Evolutionary conservation across 1,139 yeast genomes (phyloP), one percentile per base, ranked within the genome.

Genomic region (Candida sp.): DNA sequence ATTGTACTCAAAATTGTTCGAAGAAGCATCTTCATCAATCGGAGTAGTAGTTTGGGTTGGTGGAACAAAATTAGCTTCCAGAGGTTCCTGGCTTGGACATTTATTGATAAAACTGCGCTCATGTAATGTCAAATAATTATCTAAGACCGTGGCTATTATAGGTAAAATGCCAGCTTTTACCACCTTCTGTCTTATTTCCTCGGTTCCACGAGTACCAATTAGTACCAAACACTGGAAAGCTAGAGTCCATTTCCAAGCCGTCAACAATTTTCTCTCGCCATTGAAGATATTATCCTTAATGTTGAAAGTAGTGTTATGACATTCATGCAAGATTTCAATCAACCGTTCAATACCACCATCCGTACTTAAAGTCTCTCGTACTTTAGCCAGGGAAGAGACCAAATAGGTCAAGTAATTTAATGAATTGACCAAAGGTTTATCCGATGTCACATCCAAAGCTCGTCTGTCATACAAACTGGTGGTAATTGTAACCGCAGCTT

Each of bases 221-320:
- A 90, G 76, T 1, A 91, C 96, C 47, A 93, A 68, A 58, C 97
- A 90, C 65, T 93, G 98, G 58, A 93, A 83, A 0, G 97, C 89
- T 47, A 93, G 69, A 5, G 96, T 88, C 99, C 99, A 93, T 66
- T 91, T 93, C 97, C 97, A 91, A 0, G 96, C 93, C 15, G 83
- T 76, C 45, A 87, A 68, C 22, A 84, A 75, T 48, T 77, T 77
- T 49, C 67, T 68, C 45, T 76, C 81, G 40, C 67, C 63, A 46
- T 67, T 68, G 43, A 75, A 75, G 25, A 79, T 66, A 52, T 58
- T 63, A 43, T 70, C 75, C 40, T 52, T 57, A 36, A 58, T 47
- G 46, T 58, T 62, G 51, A 58, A 64, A 6, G 66, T 60, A 44
- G 65, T 57, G 48, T 69, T 66, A 49, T 78, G 81, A 57, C 97